These are phyloP conservation scores for Diaporthe vexans DNA, from an alignment of 2,329 filamentous ascomycete species.

Conservation along the genomic window DNA sequence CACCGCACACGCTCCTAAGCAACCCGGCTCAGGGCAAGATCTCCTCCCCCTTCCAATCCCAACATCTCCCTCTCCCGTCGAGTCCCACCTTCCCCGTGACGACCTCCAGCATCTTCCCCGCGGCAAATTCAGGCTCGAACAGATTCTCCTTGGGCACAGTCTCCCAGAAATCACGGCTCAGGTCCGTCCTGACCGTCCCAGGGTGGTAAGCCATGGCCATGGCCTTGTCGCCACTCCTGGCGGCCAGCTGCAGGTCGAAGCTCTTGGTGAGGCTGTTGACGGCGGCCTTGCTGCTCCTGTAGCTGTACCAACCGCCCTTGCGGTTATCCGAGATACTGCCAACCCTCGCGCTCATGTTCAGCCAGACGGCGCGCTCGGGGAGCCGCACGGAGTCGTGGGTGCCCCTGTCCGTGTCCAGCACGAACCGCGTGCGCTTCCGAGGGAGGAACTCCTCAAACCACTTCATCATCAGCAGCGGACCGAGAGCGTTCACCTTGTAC, in stretches of 20 bases:
- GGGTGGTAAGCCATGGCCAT: conserved; percentile 82
- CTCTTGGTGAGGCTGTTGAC: conserved; percentile 80
- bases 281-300: conserved; percentile 81
- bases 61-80: conserved; percentile 72
- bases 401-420: conserved; percentile 35
- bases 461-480: conserved; percentile 82
- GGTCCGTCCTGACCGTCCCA: conserved; percentile 82
- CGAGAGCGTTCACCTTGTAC: conserved; percentile 81
- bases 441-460: conserved; percentile 80
- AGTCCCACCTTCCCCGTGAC: conserved; percentile 61
- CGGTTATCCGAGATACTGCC: conserved; percentile 80
- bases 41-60: conserved; percentile 79
- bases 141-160: conserved; percentile 73
- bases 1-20: background rate
- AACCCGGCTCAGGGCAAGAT: conserved; percentile 63
- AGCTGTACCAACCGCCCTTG: conserved; percentile 85
- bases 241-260: conserved; percentile 76
- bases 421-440: conserved; percentile 61
- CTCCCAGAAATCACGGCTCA: conserved; percentile 81
- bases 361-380: conserved; percentile 71
- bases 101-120: conserved; percentile 73
- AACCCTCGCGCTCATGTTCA: conserved; percentile 84
- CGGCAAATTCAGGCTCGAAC: conserved; percentile 76
- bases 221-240: conserved; percentile 71
- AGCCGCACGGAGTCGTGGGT: conserved; percentile 50